Conservation (phyloP, 2,329 filamentous ascomycete species). For the Stemphylium vesicarium region DNA sequence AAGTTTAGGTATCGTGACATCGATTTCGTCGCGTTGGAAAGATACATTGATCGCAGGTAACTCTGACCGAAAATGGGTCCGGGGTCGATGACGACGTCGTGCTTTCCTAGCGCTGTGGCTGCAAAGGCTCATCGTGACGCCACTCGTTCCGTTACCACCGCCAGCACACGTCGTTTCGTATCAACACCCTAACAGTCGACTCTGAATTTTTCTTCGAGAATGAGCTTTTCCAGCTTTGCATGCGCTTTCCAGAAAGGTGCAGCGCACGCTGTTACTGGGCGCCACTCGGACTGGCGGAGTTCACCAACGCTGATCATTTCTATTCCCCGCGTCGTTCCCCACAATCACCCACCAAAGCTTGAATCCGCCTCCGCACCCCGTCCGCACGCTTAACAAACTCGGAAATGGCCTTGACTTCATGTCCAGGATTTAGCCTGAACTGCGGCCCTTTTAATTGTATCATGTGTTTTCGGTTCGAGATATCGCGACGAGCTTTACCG, state of each 20-base stretch:
- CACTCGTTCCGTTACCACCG: not conserved
- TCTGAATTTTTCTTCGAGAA: not conserved
- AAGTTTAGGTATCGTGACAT: too few species aligned
- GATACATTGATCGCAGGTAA: too few species aligned
- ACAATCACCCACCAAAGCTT: conserved; percentile 2
- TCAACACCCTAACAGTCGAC: not conserved
- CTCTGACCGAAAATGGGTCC: too few species aligned
- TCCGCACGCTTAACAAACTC: conserved; percentile 10
- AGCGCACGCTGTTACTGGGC: not conserved
- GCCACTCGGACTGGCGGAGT: not conserved
- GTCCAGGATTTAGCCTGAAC: conserved; percentile 17
- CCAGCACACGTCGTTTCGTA: not conserved
- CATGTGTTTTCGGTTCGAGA: not conserved
- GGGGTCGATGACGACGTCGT: not conserved
- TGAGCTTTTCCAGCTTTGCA: not conserved
- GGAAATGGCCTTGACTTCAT: not conserved
- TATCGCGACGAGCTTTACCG: conserved; percentile 2
- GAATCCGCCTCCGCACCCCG: conserved; percentile 5
- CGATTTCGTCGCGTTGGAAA: too few species aligned
- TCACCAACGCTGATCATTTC: not conserved
- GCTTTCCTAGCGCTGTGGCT: not conserved
- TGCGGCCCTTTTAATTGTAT: conserved; percentile 1
- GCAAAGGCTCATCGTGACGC: not conserved
- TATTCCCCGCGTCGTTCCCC: conserved; percentile 3
- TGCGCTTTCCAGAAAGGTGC: not conserved